phyloP scores from a whole-genome alignment of 208 protist species.

The Trypanosomatidae sp. region DNA sequence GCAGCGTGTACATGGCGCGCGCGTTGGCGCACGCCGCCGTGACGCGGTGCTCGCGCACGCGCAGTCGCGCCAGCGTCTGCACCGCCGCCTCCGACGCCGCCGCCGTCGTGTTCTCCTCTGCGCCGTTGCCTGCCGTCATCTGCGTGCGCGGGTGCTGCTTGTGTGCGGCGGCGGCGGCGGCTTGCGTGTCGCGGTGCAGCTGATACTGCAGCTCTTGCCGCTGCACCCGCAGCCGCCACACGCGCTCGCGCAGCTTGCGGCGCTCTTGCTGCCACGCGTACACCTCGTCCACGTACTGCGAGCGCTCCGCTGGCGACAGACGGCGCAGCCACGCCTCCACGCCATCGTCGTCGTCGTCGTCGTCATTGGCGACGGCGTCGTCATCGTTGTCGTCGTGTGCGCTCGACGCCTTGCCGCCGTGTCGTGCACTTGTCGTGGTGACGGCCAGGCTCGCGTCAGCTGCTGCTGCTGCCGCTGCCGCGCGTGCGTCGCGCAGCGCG shows the following conservation, averaged over 20 bases:
- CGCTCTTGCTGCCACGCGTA: constrained; percentile 41
- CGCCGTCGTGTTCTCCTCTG: too few species aligned
- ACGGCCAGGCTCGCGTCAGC: too few species aligned
- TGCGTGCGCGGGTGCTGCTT: too few species aligned
- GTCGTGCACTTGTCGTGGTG: too few species aligned
- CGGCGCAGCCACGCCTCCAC: too few species aligned
- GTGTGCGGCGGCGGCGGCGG: too few species aligned
- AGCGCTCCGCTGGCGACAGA: constrained; percentile 10
- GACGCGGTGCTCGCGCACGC: constrained; percentile 19
- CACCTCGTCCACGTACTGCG: constrained; percentile 10
- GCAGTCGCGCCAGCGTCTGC: constrained; percentile 18
- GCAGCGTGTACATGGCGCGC: too few species aligned
- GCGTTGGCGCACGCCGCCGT: constrained; percentile 10
- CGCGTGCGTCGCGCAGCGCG: constrained; percentile 7
- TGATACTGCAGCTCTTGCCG: constrained; percentile 31
- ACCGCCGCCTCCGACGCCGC: too few species aligned
- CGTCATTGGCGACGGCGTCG: constrained; percentile 6
- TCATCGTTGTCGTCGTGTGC: constrained; percentile 4
- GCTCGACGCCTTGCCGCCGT: constrained; percentile 10
- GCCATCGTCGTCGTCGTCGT: constrained; percentile 29
- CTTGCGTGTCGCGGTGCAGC: constrained; percentile 31
- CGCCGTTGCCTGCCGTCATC: too few species aligned
- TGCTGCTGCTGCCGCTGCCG: too few species aligned
- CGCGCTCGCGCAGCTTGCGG: constrained; percentile 14
- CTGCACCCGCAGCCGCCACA: constrained; percentile 11